Percentiles rank a stretch among this genome's conserved stretches.
Evolutionary conservation across 495 filamentous ascomycete genomes (phyloP).

Genomic region (Lineolata rhizophorae): DNA sequence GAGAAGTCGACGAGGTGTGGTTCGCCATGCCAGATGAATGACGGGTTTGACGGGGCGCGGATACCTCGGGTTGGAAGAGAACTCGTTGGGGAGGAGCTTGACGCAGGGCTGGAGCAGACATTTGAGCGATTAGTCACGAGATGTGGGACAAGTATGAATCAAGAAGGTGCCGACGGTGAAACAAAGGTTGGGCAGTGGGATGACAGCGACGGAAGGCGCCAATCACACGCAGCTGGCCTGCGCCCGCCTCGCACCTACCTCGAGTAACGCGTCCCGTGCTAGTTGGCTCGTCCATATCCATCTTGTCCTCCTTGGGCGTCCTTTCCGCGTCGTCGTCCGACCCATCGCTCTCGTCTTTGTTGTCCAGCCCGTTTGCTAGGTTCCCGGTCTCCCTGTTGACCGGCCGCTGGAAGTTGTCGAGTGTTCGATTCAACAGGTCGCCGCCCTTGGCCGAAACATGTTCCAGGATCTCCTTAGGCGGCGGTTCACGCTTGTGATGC

Average conservation of each 20-base stretch:
- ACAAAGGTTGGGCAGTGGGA: no score
- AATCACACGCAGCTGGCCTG: slow-evolving; percentile 5
- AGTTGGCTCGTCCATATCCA: slow-evolving; percentile 33
- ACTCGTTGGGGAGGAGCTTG: slow-evolving; percentile 59
- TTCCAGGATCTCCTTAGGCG: slow-evolving; percentile 64
- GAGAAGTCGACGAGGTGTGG: no score
- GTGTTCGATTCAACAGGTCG: slow-evolving; percentile 48
- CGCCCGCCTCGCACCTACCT: no score
- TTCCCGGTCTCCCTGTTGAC: slow-evolving; percentile 16
- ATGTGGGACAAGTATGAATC: not conserved
- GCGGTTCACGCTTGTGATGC: slow-evolving; percentile 50
- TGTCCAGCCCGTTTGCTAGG: slow-evolving; percentile 12
- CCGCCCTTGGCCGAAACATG: slow-evolving; percentile 53
- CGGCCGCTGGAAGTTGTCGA: slow-evolving; percentile 41
- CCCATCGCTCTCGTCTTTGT: slow-evolving; percentile 19
- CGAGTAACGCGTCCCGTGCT: slow-evolving; percentile 36
- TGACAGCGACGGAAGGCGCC: not conserved
- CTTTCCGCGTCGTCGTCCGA: slow-evolving; percentile 31
- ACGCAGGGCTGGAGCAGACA: slow-evolving; percentile 29
- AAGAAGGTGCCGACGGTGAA: slow-evolving; percentile 1
- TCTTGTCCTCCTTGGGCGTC: slow-evolving; percentile 40
- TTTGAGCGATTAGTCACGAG: not conserved
- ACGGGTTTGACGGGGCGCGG: slow-evolving; percentile 33
- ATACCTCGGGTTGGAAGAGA: slow-evolving; percentile 61
- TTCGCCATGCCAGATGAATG: slow-evolving; percentile 28